These are phyloP conservation scores for Plasmodium vinckei DNA, from an alignment of 169 alveolate genomes.

Conservation along the genomic window DNA sequence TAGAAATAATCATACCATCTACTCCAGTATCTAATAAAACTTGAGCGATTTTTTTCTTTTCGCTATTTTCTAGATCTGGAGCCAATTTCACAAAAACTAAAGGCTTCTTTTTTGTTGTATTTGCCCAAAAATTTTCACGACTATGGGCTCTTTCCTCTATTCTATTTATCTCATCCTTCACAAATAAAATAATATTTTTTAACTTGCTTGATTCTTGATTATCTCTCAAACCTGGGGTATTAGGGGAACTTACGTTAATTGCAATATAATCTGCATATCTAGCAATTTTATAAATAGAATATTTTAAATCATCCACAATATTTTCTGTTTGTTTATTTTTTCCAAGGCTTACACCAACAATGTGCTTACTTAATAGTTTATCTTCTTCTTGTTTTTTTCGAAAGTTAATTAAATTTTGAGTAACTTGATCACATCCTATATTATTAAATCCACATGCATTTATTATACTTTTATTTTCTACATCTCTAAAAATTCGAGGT, in stretches of 20 bases:
- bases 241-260: slow-evolving; percentile 90
- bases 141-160: slow-evolving; percentile 8
- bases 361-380: slow-evolving; percentile 81
- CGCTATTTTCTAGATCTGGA: slow-evolving; percentile 87
- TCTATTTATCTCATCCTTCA: slow-evolving; percentile 74
- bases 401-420: slow-evolving; percentile 78
- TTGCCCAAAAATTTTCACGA: slow-evolving; percentile 31
- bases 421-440: slow-evolving; percentile 85
- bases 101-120: slow-evolving; percentile 77
- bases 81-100: slow-evolving; percentile 68
- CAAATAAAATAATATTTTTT: slow-evolving; percentile 77
- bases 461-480: slow-evolving; percentile 82
- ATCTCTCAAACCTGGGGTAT: slow-evolving; percentile 89
- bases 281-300: slow-evolving; percentile 81
- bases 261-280: slow-evolving; percentile 88
- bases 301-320: slow-evolving; percentile 81
- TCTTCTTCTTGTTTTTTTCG: slow-evolving; percentile 82
- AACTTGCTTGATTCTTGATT: slow-evolving; percentile 81
- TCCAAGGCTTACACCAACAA: slow-evolving; percentile 90
- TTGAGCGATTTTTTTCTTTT: slow-evolving; percentile 87
- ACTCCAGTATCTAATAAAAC: slow-evolving; percentile 85
- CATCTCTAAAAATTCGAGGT: slow-evolving; percentile 88
- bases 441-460: slow-evolving; percentile 90
- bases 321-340: slow-evolving; percentile 83
- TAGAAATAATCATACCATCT: slow-evolving; percentile 89